phyloP scores from a whole-genome alignment of 2,329 filamentous ascomycete genomes.

The Beauveria scarabaeidicola region DNA sequence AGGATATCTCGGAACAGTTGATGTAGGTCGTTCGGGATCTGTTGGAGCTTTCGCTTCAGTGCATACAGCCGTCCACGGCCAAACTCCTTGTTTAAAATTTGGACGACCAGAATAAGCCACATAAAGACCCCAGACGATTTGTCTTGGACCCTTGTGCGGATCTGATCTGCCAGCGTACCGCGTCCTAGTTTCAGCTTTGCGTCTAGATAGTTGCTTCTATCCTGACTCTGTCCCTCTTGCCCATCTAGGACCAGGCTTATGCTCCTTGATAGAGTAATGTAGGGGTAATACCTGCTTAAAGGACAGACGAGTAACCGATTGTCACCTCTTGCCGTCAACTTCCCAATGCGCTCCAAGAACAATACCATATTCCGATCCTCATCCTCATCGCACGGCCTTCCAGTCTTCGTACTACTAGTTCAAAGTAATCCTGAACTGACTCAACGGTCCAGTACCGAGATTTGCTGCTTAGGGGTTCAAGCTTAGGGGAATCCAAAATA shows the following conservation, averaged over 20 bases:
- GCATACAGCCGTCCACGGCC: constrained; percentile 17
- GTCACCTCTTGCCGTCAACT: constrained; percentile 13
- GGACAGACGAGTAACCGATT: constrained; percentile 29
- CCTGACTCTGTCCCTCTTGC: constrained; percentile 17
- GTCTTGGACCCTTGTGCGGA: constrained; percentile 19
- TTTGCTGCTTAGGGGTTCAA: not conserved
- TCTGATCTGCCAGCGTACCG: rapidly evolving
- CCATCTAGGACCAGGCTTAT: constrained; percentile 19
- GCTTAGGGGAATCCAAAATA: not conserved
- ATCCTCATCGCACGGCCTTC: constrained; percentile 35
- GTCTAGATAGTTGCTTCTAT: constrained; percentile 18
- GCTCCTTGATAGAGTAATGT: constrained; percentile 26
- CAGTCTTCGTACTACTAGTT: not conserved
- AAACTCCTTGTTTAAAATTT: constrained; percentile 29
- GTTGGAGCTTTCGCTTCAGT: constrained; percentile 21
- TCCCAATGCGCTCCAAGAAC: constrained; percentile 30
- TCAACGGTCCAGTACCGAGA: not conserved
- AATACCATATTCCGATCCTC: constrained; percentile 33
- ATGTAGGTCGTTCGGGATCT: constrained; percentile 32
- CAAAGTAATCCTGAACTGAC: not conserved
- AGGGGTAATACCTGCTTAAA: constrained; percentile 39
- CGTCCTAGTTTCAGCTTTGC: constrained; percentile 1
- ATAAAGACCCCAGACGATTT: constrained; percentile 36
- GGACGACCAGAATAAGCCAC: constrained; percentile 32
- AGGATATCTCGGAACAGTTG: constrained; percentile 39